Percentiles rank a stretch among this genome's conserved stretches.
These are phyloP conservation scores for Didymella glomerata DNA, from an alignment of 2,329 filamentous ascomycete species.

Conservation along the genomic window DNA sequence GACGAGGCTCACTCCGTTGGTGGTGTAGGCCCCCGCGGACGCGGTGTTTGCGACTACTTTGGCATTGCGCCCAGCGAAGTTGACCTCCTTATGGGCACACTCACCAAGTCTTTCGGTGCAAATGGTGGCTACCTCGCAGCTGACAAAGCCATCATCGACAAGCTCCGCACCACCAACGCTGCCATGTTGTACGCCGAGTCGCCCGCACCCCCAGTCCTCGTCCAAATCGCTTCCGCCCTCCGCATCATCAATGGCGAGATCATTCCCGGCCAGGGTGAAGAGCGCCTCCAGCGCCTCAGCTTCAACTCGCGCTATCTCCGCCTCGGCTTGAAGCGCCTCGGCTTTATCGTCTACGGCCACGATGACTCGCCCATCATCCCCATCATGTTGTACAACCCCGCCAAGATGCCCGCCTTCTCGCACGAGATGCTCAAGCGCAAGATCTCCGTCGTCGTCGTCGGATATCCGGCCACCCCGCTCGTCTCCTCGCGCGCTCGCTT, in stretches of 20 bases:
- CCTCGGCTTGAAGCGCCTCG: conserved; percentile 93
- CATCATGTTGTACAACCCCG: conserved; percentile 94
- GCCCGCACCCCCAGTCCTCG: conserved; percentile 84
- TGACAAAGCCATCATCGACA: conserved; percentile 90
- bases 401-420: conserved; percentile 97
- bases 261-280: conserved; percentile 88
- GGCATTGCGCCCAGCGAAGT: conserved; percentile 86
- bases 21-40: conserved; percentile 85
- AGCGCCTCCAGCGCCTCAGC: conserved; percentile 91
- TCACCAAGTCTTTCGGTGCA: conserved; percentile 98
- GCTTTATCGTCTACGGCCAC: conserved; percentile 95
- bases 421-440: conserved; percentile 98
- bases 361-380: conserved; percentile 98
- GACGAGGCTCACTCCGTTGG: conserved; percentile 97
- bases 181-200: conserved; percentile 88
- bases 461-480: conserved; percentile 93
- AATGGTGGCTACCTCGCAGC: conserved; percentile 96
- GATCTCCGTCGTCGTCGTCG: conserved; percentile 96
- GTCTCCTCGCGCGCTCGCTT: conserved; percentile 95
- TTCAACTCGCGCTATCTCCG: conserved; percentile 99
- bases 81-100: conserved; percentile 96
- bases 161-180: conserved; percentile 85
- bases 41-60: conserved; percentile 98
- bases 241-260: conserved; percentile 90
- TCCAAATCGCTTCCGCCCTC: conserved; percentile 87